A percentile compares a stretch with the other conserved stretches of the same genome.
phyloP scores from a whole-genome alignment of 2,329 filamentous ascomycete species.

The Curvularia spicifera region DNA sequence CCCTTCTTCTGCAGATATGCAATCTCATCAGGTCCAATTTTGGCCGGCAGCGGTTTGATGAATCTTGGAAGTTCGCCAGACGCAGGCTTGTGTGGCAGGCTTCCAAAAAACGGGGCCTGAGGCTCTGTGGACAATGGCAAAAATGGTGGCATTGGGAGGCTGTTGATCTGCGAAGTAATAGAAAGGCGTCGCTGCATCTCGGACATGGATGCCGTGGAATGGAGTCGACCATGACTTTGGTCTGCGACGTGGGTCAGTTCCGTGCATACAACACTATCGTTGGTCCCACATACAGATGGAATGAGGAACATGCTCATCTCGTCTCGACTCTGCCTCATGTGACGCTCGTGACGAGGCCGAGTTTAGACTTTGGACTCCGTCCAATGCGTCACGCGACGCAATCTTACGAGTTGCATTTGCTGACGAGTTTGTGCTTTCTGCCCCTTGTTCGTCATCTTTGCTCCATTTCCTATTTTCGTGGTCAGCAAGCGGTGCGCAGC shows the following conservation, averaged over 20 bases:
- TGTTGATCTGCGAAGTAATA: slow-evolving; percentile 46
- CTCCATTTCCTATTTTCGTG: slow-evolving; percentile 49
- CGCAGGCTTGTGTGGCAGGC: slow-evolving; percentile 56
- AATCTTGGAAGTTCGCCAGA: slow-evolving; percentile 66
- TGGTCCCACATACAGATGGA: slow-evolving; percentile 62
- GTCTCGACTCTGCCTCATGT: slow-evolving; percentile 56
- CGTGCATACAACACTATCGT: slow-evolving; percentile 14
- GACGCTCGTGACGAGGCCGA: slow-evolving; percentile 46
- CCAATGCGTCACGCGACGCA: slow-evolving; percentile 48
- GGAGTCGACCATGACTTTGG: slow-evolving; percentile 55
- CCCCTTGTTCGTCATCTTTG: slow-evolving; percentile 50
- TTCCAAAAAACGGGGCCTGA: slow-evolving; percentile 50
- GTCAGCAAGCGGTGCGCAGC: slow-evolving; percentile 29
- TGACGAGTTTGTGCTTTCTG: slow-evolving; percentile 26
- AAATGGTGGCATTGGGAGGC: slow-evolving; percentile 45
- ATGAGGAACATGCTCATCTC: slow-evolving; percentile 67
- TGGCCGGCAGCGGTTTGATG: slow-evolving; percentile 78
- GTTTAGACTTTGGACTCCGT: slow-evolving; percentile 42
- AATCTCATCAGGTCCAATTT: slow-evolving; percentile 81
- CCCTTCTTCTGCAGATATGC: slow-evolving; percentile 84
- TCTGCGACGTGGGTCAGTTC: slow-evolving; percentile 48
- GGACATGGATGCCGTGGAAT: slow-evolving; percentile 47
- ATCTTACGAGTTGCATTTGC: slow-evolving; percentile 46
- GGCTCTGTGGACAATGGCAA: slow-evolving; percentile 42
- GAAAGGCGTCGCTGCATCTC: slow-evolving; percentile 56